These are phyloP conservation scores for Paralagenidium karlingii DNA, from an alignment of 352 stramenopile genomes.

Conservation along the genomic window DNA sequence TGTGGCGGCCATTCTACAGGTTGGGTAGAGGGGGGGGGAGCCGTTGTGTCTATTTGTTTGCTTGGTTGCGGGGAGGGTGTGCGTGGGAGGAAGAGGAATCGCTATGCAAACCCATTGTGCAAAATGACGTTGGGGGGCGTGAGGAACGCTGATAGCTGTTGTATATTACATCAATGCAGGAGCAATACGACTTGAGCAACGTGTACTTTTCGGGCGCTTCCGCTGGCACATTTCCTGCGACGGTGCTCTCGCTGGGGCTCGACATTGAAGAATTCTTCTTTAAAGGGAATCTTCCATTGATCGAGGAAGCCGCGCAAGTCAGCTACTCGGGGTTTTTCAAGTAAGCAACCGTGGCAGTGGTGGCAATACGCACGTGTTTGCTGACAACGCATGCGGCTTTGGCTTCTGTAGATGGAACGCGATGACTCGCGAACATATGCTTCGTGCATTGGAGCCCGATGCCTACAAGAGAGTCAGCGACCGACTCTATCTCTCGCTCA, in stretches of 20 bases:
- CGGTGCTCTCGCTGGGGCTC: slow-evolving; percentile 43
- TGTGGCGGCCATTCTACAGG: slow-evolving; percentile 57
- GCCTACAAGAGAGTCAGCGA: slow-evolving; percentile 47
- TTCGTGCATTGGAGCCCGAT: slow-evolving; percentile 41
- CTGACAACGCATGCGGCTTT: not conserved
- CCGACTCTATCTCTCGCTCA: slow-evolving; percentile 71
- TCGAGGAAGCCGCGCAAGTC: slow-evolving; percentile 37
- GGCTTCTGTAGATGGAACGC: slow-evolving; percentile 43
- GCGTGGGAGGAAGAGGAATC: too few species aligned
- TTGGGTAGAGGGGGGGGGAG: too few species aligned
- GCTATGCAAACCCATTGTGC: too few species aligned
- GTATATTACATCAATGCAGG: slow-evolving; percentile 9
- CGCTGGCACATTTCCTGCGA: slow-evolving; percentile 58
- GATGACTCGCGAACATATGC: slow-evolving; percentile 51
- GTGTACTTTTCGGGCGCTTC: slow-evolving; percentile 73
- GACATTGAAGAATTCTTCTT: slow-evolving; percentile 78
- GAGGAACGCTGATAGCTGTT: too few species aligned
- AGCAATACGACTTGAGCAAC: slow-evolving; percentile 56
- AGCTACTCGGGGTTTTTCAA: slow-evolving; percentile 51
- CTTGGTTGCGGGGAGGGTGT: too few species aligned
- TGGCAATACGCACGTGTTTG: not conserved
- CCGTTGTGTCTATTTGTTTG: too few species aligned
- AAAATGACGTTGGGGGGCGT: too few species aligned
- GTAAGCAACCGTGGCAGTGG: slow-evolving; percentile 10
- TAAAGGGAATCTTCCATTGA: slow-evolving; percentile 62